A percentile compares a stretch with the other conserved stretches of the same genome.
phyloP scores from a whole-genome alignment of 441 rosid genomes.

The Eutrema salsugineum region DNA sequence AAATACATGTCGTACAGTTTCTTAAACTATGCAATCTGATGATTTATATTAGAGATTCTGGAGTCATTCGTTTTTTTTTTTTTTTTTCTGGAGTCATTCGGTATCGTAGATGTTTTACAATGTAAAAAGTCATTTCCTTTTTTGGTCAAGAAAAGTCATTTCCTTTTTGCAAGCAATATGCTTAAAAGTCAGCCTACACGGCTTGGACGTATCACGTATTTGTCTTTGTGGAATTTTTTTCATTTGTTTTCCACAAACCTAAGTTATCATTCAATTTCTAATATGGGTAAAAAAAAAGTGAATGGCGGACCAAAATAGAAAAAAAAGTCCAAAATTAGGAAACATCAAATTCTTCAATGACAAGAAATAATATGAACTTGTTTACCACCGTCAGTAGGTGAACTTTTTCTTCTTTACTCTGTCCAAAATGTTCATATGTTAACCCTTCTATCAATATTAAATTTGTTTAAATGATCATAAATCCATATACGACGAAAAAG shows the following conservation, averaged over 20 bases:
- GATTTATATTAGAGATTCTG: too few species aligned
- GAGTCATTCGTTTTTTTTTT: too few species aligned
- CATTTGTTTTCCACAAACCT: neutral
- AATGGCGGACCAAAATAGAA: too few species aligned
- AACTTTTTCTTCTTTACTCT: neutral
- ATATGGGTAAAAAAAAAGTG: neutral
- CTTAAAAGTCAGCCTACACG: constrained; percentile 11
- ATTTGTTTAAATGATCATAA: neutral
- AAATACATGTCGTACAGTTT: too few species aligned
- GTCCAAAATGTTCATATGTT: neutral
- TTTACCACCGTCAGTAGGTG: neutral
- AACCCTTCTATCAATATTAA: neutral
- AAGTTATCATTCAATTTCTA: neutral
- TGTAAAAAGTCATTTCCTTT: too few species aligned
- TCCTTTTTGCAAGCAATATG: constrained; percentile 1
- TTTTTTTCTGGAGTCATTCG: too few species aligned
- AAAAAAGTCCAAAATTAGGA: neutral
- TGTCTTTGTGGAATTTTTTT: neutral
- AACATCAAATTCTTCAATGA: neutral
- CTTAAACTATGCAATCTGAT: too few species aligned
- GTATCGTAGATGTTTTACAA: too few species aligned
- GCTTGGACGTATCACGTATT: constrained; percentile 3
- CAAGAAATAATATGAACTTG: neutral
- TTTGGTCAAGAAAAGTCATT: too few species aligned
- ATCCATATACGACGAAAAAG: neutral